phyloP scores from a whole-genome alignment of 805 yeast species.

The Candida vartiovaarae region DNA sequence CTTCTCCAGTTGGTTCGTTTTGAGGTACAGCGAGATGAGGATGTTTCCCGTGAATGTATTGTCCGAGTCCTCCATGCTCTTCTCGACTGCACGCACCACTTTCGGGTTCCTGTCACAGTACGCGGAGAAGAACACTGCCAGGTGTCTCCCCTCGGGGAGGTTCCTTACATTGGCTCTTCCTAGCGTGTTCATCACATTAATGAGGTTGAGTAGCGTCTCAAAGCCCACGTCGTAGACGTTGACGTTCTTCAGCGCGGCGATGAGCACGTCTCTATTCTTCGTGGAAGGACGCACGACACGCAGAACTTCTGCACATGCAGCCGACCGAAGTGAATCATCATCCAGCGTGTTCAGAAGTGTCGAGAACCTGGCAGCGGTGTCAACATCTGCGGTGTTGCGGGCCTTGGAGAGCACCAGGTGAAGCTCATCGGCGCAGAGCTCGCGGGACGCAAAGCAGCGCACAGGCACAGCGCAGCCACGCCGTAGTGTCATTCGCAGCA shows the following conservation, averaged over 20 bases:
- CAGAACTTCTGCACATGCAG: background rate
- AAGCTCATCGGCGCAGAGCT: background rate
- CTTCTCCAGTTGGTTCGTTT: constrained; percentile 1
- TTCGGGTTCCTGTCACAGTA: constrained; percentile 1
- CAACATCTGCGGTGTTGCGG: background rate
- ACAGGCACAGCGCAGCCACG: no score
- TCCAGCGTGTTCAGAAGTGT: background rate
- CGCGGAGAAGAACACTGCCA: background rate
- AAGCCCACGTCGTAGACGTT: background rate
- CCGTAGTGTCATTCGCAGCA: no score
- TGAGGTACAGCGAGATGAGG: constrained; percentile 8
- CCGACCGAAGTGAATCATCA: background rate
- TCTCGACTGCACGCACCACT: background rate
- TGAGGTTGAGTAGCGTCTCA: background rate
- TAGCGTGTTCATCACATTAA: background rate
- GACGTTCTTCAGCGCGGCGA: background rate
- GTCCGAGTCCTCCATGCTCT: background rate
- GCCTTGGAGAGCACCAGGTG: background rate
- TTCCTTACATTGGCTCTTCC: background rate
- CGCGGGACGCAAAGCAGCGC: background rate
- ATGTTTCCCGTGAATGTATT: constrained; percentile 1
- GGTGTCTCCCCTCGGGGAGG: background rate
- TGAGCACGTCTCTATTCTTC: background rate
- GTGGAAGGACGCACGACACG: background rate
- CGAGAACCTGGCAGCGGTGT: background rate